Percentiles rank a stretch among this genome's conserved stretches.
Evolutionary conservation across 805 yeast genomes (phyloP).

Genomic region (Zygoascus biomembranicola): DNA sequence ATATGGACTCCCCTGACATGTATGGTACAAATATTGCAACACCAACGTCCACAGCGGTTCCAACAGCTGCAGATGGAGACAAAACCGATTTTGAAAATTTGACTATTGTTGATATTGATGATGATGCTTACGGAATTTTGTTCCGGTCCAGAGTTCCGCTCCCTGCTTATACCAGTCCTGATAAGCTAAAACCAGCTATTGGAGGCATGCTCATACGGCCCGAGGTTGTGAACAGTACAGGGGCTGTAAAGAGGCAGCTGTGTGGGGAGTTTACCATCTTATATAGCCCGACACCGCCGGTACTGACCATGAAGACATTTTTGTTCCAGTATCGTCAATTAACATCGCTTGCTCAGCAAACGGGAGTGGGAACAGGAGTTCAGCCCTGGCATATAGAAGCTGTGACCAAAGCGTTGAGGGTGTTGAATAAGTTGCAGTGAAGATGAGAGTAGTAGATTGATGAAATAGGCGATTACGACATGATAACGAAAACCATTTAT

Average conservation of each 20-base stretch:
- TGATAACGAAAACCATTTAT: no score
- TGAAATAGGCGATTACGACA: neutral
- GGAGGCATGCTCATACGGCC: constrained; percentile 20
- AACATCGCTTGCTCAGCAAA: constrained; percentile 27
- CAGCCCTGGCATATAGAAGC: constrained; percentile 35
- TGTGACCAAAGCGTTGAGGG: constrained; percentile 21
- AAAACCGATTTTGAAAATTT: constrained; percentile 15
- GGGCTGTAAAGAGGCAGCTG: constrained; percentile 3
- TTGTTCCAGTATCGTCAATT: constrained; percentile 31
- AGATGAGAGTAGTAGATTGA: neutral
- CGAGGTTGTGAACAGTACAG: constrained; percentile 4
- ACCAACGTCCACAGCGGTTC: constrained; percentile 7
- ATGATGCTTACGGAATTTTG: constrained; percentile 25
- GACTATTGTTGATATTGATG: constrained; percentile 23
- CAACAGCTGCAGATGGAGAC: constrained; percentile 4
- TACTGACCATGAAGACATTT: constrained; percentile 24
- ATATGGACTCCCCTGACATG: constrained; percentile 25
- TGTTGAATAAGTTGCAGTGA: constrained; percentile 2
- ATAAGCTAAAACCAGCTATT: constrained; percentile 8
- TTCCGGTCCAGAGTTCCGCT: constrained; percentile 10
- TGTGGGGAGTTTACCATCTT: constrained; percentile 21
- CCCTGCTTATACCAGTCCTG: neutral
- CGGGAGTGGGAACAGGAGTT: constrained; percentile 28
- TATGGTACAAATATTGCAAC: constrained; percentile 16
- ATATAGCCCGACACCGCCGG: constrained; percentile 17